Conservation (phyloP, 768 basidiomycete species). For the Daedaleopsis sinensis region DNA sequence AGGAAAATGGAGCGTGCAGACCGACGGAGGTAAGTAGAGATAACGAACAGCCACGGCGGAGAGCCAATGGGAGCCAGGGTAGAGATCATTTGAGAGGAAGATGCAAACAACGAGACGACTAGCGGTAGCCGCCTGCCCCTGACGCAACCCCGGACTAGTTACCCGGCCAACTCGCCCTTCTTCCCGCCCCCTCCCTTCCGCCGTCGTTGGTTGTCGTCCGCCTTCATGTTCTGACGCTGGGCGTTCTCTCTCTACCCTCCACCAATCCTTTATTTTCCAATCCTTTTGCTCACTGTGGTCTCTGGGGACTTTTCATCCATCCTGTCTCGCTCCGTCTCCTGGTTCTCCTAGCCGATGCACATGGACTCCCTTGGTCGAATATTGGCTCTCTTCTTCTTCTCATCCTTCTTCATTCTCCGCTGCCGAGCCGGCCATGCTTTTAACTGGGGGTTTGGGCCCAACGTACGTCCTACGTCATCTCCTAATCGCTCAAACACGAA, state of each 20-base stretch:
- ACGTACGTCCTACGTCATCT: neutral
- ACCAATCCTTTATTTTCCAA: neutral
- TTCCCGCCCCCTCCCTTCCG: neutral
- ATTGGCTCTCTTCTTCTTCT: conserved; percentile 7
- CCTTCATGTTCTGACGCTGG: conserved; percentile 26
- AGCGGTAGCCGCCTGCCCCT: conserved; percentile 14
- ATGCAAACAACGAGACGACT: neutral
- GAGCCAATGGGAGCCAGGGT: neutral
- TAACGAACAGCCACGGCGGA: neutral
- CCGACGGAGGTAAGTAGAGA: neutral
- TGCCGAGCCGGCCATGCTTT: conserved; percentile 27
- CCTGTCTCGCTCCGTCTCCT: conserved; percentile 1
- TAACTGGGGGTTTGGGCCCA: conserved; percentile 18
- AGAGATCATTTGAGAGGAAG: neutral
- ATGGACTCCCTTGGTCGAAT: conserved; percentile 23
- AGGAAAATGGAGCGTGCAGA: too few relatives aligned
- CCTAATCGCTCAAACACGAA: neutral
- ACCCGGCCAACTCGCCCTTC: neutral
- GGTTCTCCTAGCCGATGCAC: neutral
- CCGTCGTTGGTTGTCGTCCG: conserved; percentile 14
- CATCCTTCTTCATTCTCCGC: conserved; percentile 4
- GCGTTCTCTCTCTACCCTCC: conserved; percentile 14
- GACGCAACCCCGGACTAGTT: neutral
- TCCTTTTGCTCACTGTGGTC: neutral
- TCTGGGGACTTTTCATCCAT: neutral